phyloP scores from a whole-genome alignment of 1,284 basidiomycete genomes.

The Schizophyllum commune region DNA sequence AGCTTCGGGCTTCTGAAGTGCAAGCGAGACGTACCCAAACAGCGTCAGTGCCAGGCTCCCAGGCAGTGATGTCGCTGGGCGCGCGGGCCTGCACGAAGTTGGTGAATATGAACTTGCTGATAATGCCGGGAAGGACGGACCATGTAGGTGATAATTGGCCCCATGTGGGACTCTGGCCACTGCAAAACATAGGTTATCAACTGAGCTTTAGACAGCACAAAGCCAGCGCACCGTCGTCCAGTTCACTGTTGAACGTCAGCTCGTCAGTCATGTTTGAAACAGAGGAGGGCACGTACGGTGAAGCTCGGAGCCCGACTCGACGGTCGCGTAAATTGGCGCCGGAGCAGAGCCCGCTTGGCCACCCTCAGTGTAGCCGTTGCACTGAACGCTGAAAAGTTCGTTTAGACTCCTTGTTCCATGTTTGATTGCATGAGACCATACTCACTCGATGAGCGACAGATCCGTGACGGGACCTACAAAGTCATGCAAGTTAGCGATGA shows the following conservation, averaged over 20 bases:
- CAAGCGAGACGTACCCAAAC: neutral
- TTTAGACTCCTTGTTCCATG: constrained; percentile 5
- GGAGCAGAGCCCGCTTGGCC: constrained; percentile 7
- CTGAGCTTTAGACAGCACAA: neutral
- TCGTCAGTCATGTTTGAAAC: neutral
- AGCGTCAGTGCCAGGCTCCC: constrained; percentile 15
- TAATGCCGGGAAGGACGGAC: neutral
- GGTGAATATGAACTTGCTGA: no score
- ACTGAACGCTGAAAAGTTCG: constrained; percentile 8
- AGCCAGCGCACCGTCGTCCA: constrained; percentile 9
- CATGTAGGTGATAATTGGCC: constrained; percentile 18
- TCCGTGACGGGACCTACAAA: constrained; percentile 26
- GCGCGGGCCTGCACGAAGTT: constrained; percentile 2
- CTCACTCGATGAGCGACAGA: constrained; percentile 28
- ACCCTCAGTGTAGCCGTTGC: constrained; percentile 10
- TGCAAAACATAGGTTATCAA: neutral
- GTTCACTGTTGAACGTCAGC: constrained; percentile 2
- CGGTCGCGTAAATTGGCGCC: constrained; percentile 8
- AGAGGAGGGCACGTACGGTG: neutral
- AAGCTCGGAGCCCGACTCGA: constrained; percentile 9
- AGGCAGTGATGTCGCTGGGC: constrained; percentile 16
- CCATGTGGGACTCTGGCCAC: constrained; percentile 1
- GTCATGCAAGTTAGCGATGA: neutral
- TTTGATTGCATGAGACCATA: neutral
- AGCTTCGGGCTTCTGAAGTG: no score